These are phyloP conservation scores for Sugiyamaella chiloensis DNA, from an alignment of 805 yeast genomes.

Conservation along the genomic window DNA sequence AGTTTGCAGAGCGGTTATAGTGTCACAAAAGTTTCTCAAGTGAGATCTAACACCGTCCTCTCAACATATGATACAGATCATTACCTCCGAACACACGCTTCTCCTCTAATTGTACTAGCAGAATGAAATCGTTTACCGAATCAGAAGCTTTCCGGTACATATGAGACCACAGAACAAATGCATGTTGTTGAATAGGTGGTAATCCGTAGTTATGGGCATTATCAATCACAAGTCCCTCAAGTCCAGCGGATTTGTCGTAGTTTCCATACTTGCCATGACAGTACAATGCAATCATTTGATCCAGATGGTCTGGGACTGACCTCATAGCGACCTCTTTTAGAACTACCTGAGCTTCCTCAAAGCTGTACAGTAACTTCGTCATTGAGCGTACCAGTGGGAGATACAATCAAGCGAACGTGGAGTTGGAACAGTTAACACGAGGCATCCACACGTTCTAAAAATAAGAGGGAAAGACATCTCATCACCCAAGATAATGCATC, in stretches of 20 bases:
- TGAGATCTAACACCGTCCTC: too few species aligned
- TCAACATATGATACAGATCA: slow-evolving; percentile 14
- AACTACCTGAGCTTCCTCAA: slow-evolving; percentile 14
- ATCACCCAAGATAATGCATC: too few species aligned
- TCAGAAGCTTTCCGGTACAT: slow-evolving; percentile 13
- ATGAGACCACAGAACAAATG: slow-evolving; percentile 8
- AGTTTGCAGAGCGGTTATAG: too few species aligned
- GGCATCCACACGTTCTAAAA: neutral
- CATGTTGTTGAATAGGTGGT: slow-evolving; percentile 6
- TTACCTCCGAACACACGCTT: slow-evolving; percentile 12
- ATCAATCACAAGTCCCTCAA: slow-evolving; percentile 2
- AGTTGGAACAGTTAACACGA: neutral
- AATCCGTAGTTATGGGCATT: slow-evolving; percentile 7
- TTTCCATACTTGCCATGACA: slow-evolving; percentile 17
- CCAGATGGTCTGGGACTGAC: slow-evolving; percentile 2
- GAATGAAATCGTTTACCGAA: slow-evolving; percentile 12
- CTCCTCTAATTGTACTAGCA: slow-evolving; percentile 12
- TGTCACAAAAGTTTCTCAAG: too few species aligned
- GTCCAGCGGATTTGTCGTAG: slow-evolving; percentile 8
- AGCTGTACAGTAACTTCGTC: slow-evolving; percentile 4
- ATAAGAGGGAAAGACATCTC: neutral
- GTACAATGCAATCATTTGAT: slow-evolving; percentile 14
- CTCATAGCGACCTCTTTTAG: slow-evolving; percentile 2
- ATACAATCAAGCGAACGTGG: neutral
- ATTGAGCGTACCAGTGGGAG: too few species aligned